A percentile compares a stretch with the other conserved stretches of the same genome.
These are phyloP conservation scores for Boechera divaricarpa DNA, from an alignment of 345 rosid species.

Conservation along the genomic window DNA sequence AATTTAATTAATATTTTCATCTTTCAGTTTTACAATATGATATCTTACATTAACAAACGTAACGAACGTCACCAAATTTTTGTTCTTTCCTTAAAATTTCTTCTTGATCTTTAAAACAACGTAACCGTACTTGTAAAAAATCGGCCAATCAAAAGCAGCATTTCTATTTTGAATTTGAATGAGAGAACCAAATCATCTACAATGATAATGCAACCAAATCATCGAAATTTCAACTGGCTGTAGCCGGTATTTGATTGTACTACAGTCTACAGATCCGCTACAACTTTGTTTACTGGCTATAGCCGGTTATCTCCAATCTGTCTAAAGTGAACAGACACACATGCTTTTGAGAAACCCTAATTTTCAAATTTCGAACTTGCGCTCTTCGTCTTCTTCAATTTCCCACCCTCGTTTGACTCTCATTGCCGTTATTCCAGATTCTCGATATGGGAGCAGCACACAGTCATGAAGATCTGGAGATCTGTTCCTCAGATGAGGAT, in stretches of 20 bases:
- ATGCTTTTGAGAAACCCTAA: conserved; percentile 35
- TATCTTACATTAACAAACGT: too few species aligned
- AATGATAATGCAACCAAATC: not conserved
- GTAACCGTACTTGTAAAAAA: not conserved
- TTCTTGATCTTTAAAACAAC: not conserved
- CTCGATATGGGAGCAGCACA: conserved; percentile 67
- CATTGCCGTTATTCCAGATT: conserved; percentile 14
- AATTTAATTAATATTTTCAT: too few species aligned
- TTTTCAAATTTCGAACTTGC: conserved; percentile 63
- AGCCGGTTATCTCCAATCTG: conserved; percentile 30
- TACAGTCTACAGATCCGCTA: not conserved
- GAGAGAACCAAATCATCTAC: not conserved
- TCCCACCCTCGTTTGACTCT: conserved; percentile 39
- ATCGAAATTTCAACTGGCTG: conserved; percentile 13
- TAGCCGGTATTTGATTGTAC: conserved; percentile 18
- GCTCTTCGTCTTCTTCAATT: conserved; percentile 32
- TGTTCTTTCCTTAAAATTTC: too few species aligned
- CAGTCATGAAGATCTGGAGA: conserved; percentile 69
- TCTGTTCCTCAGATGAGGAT: conserved; percentile 69
- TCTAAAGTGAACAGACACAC: not conserved
- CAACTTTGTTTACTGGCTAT: conserved; percentile 20
- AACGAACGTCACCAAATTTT: too few species aligned
- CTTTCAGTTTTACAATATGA: too few species aligned
- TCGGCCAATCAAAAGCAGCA: not conserved
- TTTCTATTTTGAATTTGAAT: conserved; percentile 8